Conservation (phyloP, 768 basidiomycete species). For the Psilocybe azurescens region DNA sequence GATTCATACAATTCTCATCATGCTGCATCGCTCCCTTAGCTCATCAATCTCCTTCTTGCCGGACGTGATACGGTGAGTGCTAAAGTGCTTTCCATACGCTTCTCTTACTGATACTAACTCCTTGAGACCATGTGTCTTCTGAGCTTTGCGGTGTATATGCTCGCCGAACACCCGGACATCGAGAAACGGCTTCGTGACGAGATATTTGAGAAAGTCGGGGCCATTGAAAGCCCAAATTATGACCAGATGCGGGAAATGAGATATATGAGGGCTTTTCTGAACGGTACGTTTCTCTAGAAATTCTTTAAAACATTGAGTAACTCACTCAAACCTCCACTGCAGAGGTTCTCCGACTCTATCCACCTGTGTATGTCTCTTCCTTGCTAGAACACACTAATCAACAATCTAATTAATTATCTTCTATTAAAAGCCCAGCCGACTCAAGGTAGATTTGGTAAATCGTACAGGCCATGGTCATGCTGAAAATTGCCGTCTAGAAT, state of each 20-base stretch:
- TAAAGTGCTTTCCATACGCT: not conserved
- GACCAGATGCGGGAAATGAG: constrained; percentile 54
- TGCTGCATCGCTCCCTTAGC: constrained; percentile 9
- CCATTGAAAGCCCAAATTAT: constrained; percentile 40
- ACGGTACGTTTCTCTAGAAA: constrained; percentile 27
- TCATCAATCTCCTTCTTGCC: constrained; percentile 40
- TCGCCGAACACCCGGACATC: constrained; percentile 50
- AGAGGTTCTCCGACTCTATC: constrained; percentile 51
- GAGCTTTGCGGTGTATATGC: constrained; percentile 48
- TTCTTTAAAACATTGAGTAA: not conserved
- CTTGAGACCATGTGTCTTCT: constrained; percentile 43
- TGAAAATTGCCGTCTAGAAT: constrained; percentile 21
- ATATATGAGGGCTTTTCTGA: constrained; percentile 38
- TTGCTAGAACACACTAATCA: constrained; percentile 16
- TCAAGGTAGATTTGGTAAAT: constrained; percentile 28
- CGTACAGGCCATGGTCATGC: not conserved
- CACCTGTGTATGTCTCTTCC: constrained; percentile 34
- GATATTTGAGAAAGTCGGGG: constrained; percentile 44
- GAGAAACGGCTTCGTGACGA: constrained; percentile 45
- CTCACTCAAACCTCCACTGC: not conserved
- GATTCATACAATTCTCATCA: not conserved
- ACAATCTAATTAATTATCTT: constrained; percentile 29
- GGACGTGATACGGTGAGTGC: constrained; percentile 56
- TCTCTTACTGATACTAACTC: not conserved
- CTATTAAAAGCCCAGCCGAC: constrained; percentile 26